Base-by-base conservation (phyloP, 345 rosid species). In the Noccaea caerulescens region DNA sequence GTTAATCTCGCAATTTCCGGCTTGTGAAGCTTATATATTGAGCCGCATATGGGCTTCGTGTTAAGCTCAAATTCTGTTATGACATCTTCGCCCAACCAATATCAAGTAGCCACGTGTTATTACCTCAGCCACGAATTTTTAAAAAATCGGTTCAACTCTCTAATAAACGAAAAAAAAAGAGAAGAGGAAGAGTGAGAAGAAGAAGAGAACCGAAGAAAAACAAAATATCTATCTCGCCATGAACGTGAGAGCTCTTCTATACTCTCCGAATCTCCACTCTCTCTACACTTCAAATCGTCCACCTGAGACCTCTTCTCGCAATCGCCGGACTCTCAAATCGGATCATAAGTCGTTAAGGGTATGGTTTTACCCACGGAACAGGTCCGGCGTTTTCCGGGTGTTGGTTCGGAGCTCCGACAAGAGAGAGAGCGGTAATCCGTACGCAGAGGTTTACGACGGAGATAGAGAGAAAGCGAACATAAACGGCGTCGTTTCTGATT, bases 231-330 rank as follows among this genome's bases (percentile, higher is more conserved):
- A 13, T 27, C 14, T 45, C 78, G 84, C 78, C 83, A 80, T 93
- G 98, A 87, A 81, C 83, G 81, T 82, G 47, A 76, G 88, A 72
- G 86, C 84, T 66, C 59, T 81, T 32, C 80, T 88, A 58, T 88
- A 65, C 83, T 80, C 87, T 50, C 77, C 82, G 5, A 82, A 76
- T 36, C 61, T 76, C 10, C 77, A 75, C 73, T 47, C 84, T 13
- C 85, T 82, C 52, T 75, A 68, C 58, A 80, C 77, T 11, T 82
- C 47, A 9, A 72, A 64, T 41, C 58, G 76, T 51, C 75, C 75
- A 0, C 78, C 83, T 59, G 65, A 80, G 13, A 1, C 71, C 10
- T 38, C 70, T 12, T 18, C 70, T 36, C 74, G 69, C 11, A 76
- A n/a, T 58, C 61, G 51, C 5, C 66, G 60, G 47, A 52, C 60